Conservation (phyloP, 1,284 basidiomycete species). For the Trametes hirsuta region DNA sequence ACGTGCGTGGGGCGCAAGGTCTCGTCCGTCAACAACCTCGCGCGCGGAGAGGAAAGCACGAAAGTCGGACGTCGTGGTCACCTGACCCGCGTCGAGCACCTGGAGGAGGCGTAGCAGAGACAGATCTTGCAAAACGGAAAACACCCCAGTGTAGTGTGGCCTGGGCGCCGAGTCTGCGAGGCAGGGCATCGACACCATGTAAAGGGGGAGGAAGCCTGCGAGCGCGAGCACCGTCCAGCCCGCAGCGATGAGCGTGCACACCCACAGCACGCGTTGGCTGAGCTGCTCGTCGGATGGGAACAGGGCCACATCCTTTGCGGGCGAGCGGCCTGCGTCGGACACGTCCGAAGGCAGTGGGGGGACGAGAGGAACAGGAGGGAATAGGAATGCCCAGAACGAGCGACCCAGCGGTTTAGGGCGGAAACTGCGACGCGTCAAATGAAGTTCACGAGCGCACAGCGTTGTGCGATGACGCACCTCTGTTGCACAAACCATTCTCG, state of each 20-base stretch:
- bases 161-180: constrained; percentile 53
- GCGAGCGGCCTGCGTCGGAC: constrained; percentile 55
- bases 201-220: constrained; percentile 69
- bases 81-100: constrained; percentile 54
- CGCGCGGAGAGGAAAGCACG: constrained; percentile 9
- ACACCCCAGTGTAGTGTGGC: constrained; percentile 57
- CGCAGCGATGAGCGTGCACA: constrained; percentile 62
- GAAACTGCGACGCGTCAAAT: constrained; percentile 43
- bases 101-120: constrained; percentile 72
- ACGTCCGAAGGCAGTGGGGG: constrained; percentile 59
- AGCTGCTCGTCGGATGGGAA: constrained; percentile 78
- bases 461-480: constrained; percentile 51
- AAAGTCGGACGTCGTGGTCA: constrained; percentile 32
- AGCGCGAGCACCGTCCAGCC: constrained; percentile 71
- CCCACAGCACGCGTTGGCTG: constrained; percentile 67
- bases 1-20: constrained; percentile 51
- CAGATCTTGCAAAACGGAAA: constrained; percentile 73
- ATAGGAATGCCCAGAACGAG: constrained; percentile 66
- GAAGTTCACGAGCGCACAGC: background rate
- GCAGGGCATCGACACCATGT: constrained; percentile 71
- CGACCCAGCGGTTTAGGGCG: constrained; percentile 65
- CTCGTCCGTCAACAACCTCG: constrained; percentile 40
- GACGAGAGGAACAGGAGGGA: constrained; percentile 68
- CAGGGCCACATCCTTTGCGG: constrained; percentile 50
- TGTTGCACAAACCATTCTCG: constrained; percentile 76